Evolutionary conservation across 768 basidiomycete genomes (phyloP).

Genomic region (Neoboletus magnificus): DNA sequence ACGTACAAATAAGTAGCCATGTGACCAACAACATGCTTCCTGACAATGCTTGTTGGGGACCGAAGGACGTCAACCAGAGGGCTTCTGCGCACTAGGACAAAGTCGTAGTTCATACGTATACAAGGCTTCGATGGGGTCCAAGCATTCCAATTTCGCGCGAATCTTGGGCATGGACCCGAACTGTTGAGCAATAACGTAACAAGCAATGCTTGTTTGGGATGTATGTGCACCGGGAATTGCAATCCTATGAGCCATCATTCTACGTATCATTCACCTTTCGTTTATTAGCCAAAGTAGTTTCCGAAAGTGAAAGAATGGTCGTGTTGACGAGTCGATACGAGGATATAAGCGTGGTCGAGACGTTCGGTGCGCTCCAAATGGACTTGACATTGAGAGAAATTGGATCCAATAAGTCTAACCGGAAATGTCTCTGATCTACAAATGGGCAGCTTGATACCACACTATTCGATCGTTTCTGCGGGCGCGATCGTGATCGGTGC

Average conservation of each 20-base stretch:
- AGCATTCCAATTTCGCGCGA: background rate
- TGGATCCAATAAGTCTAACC: background rate
- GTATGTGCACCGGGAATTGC: background rate
- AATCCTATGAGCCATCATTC: background rate
- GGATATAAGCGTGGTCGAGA: background rate
- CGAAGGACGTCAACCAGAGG: background rate
- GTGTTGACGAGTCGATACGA: background rate
- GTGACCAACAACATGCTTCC: background rate
- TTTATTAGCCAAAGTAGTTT: background rate
- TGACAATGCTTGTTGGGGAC: background rate
- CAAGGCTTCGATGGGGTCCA: background rate
- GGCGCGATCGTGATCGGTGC: constrained; percentile 24
- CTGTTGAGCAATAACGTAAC: constrained; percentile 17
- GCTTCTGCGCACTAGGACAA: background rate
- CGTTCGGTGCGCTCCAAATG: background rate
- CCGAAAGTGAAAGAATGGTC: background rate
- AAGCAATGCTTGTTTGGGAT: background rate
- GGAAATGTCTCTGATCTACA: constrained; percentile 17
- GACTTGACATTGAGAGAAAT: background rate
- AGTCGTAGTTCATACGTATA: background rate
- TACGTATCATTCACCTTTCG: background rate
- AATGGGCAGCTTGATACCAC: constrained; percentile 2
- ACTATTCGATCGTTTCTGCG: constrained; percentile 4
- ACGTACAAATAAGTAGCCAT: constrained; percentile 1
- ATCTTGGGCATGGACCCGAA: constrained; percentile 4